phyloP scores from a whole-genome alignment of 1,284 basidiomycete species.

The Sanguinoderma infundibulare region DNA sequence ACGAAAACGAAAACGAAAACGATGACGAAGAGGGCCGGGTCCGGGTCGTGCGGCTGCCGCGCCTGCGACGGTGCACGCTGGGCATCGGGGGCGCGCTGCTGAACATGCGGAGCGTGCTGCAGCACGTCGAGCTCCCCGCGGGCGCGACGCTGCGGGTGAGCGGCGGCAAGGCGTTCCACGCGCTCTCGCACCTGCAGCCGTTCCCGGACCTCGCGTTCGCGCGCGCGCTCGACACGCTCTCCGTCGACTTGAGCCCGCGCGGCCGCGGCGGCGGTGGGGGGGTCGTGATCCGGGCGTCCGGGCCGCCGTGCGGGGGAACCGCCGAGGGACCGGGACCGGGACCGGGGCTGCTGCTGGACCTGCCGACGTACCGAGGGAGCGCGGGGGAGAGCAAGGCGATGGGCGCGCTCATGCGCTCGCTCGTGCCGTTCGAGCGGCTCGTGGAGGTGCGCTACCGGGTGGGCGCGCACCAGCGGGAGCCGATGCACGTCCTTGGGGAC shows the following conservation, averaged over 20 bases:
- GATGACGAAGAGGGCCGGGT: too few relatives aligned
- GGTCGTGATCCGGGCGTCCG: slow-evolving; percentile 11
- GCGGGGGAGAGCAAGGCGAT: not conserved
- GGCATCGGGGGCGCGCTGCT: slow-evolving; percentile 18
- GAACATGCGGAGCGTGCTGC: slow-evolving; percentile 19
- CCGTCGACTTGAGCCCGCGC: slow-evolving; percentile 4
- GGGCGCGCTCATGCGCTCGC: slow-evolving; percentile 3
- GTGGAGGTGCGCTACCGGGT: slow-evolving; percentile 5
- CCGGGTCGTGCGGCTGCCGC: too few relatives aligned
- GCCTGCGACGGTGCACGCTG: slow-evolving; percentile 13
- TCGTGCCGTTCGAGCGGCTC: slow-evolving; percentile 12
- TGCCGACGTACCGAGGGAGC: slow-evolving; percentile 1
- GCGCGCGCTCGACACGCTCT: slow-evolving; percentile 11
- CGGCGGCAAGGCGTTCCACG: slow-evolving; percentile 17
- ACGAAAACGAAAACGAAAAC: too few relatives aligned
- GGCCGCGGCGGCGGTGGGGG: not conserved
- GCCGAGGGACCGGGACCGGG: not conserved
- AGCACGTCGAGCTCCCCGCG: slow-evolving; percentile 12
- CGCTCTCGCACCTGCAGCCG: slow-evolving; percentile 15
- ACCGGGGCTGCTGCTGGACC: slow-evolving; percentile 14
- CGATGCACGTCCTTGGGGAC: slow-evolving; percentile 5
- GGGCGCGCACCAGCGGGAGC: slow-evolving; percentile 2
- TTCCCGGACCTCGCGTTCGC: slow-evolving; percentile 19
- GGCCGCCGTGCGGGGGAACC: slow-evolving; percentile 1
- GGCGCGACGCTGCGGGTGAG: slow-evolving; percentile 11